Base-by-base conservation (phyloP, 768 basidiomycete species). In the Lactarius trivialis region DNA sequence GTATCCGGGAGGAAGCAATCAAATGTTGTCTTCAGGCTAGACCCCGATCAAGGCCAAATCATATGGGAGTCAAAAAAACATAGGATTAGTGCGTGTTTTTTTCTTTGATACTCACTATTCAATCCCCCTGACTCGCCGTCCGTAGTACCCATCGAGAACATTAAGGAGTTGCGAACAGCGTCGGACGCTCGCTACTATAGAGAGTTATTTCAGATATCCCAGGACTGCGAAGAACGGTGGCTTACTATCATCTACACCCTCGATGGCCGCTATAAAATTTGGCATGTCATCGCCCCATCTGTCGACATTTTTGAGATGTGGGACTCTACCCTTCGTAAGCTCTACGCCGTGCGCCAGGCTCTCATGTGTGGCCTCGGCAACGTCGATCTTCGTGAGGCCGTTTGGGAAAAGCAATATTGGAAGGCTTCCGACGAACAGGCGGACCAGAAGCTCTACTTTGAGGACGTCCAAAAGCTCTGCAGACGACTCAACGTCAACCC, bases 351-450 rank as follows among this genome's bases (percentile, higher is more conserved):
- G 48, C 81, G 90, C 30, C 82, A 82, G 66, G 84, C 85, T 49
- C 79, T 92, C 34, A 87, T 87, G 83, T 79, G 77, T 11, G 88
- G 86, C 0, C 75, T 84, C 0, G 85, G 84, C 14, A 80, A 85
- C 59, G 73, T 81, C 33, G 85, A 87, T 63, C 75, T 85, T 59
- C 74, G 88, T 26, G 82, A 89, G 64, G 77, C 79, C 0, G 76
- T 91, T 11, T 93, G 91, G 91, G 84, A 91, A 74, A 80, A 83
- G 59, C 86, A 87, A 71, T 89, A 87, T 70, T 93, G 91, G 91
- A 89, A 85, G 69, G 82, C 81, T 15, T 83, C 85, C 0, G 86
- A 88, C 64, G 77, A 81, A 39, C 76, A 80, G 48, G 77, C 79
- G 7, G 86, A 88, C 70, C 80, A 85, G 63, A 78, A 78, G 55